Percentiles rank a stretch among this genome's conserved stretches.
Conservation (phyloP, 345 rosid genomes). For the Corymbia maculata region DNA sequence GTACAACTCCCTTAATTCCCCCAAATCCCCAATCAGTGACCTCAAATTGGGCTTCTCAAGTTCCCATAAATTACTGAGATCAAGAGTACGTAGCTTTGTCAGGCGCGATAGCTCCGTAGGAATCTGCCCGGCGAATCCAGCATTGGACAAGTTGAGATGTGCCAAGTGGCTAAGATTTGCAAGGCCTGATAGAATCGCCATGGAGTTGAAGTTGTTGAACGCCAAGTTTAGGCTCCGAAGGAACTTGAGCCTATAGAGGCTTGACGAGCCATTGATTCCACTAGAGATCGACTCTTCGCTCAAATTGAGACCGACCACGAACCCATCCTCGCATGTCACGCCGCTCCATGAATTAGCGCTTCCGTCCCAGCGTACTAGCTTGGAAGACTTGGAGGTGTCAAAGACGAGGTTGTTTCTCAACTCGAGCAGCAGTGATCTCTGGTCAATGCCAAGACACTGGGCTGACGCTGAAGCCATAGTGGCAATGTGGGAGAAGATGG, state of each 20-base stretch:
- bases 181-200: fast-evolving
- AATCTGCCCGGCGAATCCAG: fast-evolving
- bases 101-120: background rate
- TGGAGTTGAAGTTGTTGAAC: fast-evolving
- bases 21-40: background rate
- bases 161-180: fast-evolving
- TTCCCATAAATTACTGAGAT: background rate
- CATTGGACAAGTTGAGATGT: background rate
- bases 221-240: background rate
- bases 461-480: background rate
- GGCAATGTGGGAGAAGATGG: background rate
- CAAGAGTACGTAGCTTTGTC: background rate
- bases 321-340: slow-evolving; percentile 16
- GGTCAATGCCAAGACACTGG: background rate
- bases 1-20: fast-evolving
- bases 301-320: background rate
- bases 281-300: fast-evolving
- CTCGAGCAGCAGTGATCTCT: background rate
- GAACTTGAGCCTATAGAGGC: background rate
- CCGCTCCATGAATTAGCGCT: slow-evolving; percentile 20
- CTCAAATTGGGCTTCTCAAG: slow-evolving; percentile 10
- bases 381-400: fast-evolving
- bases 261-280: fast-evolving
- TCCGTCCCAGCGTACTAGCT: slow-evolving; percentile 6
- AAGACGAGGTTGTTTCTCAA: background rate